Percentiles rank a stretch among this genome's conserved stretches.
These are phyloP conservation scores for Psilocybe cubensis DNA, from an alignment of 768 basidiomycete species.

Conservation along the genomic window DNA sequence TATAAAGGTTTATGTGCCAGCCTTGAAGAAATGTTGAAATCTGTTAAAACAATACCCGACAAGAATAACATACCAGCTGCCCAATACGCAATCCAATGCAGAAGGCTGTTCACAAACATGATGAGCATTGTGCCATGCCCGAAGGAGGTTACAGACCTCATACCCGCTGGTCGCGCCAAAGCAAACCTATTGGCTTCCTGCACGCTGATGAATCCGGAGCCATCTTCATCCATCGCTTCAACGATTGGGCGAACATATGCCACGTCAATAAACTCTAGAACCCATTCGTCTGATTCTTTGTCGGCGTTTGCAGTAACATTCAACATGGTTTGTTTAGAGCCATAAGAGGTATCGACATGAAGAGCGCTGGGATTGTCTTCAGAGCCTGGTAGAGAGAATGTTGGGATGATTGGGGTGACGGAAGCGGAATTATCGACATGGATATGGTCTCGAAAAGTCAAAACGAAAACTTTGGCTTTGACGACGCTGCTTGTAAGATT, in stretches of 20 bases:
- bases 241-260: slow-evolving; percentile 27
- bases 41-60: neutral
- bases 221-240: slow-evolving; percentile 31
- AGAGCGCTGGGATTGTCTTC: neutral
- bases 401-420: neutral
- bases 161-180: slow-evolving; percentile 20
- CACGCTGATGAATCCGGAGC: slow-evolving; percentile 31
- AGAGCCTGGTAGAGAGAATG: neutral
- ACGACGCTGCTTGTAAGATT: slow-evolving; percentile 9
- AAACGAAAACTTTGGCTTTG: slow-evolving; percentile 15
- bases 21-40: neutral
- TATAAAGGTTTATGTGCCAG: slow-evolving; percentile 11
- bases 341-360: neutral
- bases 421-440: neutral
- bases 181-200: slow-evolving; percentile 30
- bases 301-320: neutral
- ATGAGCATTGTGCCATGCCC: neutral
- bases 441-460: slow-evolving; percentile 12
- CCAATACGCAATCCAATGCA: slow-evolving; percentile 34
- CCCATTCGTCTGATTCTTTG: slow-evolving; percentile 21
- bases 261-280: slow-evolving; percentile 28
- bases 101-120: slow-evolving; percentile 18
- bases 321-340: neutral
- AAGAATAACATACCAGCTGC: slow-evolving; percentile 19
- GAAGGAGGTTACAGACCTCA: slow-evolving; percentile 20